Evolutionary conservation across 371 early-diverging fungal species (phyloP).

Genomic region (Catenaria anguillulae): DNA sequence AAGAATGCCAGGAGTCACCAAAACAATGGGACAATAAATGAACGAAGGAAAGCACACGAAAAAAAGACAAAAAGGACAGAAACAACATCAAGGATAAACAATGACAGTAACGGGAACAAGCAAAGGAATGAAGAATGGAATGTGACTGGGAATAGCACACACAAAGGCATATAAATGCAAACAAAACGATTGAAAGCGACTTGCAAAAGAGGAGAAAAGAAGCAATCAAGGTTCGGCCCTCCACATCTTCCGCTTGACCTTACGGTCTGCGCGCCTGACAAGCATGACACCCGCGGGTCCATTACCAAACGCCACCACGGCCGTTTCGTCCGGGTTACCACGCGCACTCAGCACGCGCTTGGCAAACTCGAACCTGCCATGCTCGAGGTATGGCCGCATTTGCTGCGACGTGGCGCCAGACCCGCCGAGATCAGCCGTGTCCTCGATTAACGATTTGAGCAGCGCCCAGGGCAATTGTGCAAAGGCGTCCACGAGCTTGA

Average conservation of each 20-base stretch:
- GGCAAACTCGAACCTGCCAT: neutral
- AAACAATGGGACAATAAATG: no score
- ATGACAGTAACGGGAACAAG: no score
- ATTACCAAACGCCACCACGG: neutral
- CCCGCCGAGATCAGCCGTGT: neutral
- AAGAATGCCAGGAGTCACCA: no score
- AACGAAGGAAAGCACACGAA: no score
- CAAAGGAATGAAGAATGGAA: no score
- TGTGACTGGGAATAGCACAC: no score
- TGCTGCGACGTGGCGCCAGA: neutral
- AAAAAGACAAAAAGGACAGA: no score
- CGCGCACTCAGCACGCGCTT: neutral
- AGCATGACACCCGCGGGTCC: neutral
- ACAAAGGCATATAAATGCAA: no score
- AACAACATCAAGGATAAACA: no score
- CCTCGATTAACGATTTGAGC: neutral
- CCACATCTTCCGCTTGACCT: neutral
- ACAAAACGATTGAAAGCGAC: no score
- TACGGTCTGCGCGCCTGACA: neutral
- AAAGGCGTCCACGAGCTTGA: neutral
- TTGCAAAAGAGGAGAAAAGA: no score
- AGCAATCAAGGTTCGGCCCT: neutral
- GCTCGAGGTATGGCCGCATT: neutral
- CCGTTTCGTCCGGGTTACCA: neutral
- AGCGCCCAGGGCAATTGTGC: neutral